Evolutionary conservation across 306 rosid genomes (phyloP).

Genomic region (Alnus glutinosa): DNA sequence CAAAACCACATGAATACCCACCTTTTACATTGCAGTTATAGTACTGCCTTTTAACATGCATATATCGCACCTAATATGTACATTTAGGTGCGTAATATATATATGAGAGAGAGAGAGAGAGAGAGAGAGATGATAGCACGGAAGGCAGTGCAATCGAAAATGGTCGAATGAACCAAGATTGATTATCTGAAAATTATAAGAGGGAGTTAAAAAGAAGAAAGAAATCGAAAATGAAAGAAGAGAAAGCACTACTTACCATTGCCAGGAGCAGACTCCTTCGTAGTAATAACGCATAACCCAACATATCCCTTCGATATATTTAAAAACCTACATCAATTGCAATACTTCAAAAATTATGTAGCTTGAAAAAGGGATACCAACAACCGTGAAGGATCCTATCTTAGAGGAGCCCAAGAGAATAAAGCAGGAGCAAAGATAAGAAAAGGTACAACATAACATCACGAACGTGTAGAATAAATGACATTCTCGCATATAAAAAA

Average conservation of each 20-base stretch:
- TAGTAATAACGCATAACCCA: constrained; percentile 40
- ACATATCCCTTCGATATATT: constrained; percentile 34
- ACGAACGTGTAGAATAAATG: background rate
- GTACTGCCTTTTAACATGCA: no score
- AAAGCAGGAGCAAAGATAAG: background rate
- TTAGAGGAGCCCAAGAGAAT: background rate
- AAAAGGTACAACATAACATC: background rate
- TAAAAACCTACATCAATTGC: constrained; percentile 25
- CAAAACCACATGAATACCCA: no score
- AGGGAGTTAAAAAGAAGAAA: background rate
- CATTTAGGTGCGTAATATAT: no score
- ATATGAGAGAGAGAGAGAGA: no score
- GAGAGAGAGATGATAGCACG: no score
- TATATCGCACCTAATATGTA: no score
- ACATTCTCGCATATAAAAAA: background rate
- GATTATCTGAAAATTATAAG: background rate
- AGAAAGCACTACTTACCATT: constrained; percentile 24
- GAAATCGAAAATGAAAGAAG: background rate
- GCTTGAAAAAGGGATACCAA: background rate
- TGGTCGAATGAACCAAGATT: no score
- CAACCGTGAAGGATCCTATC: background rate
- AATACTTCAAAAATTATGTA: background rate
- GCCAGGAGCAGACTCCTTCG: constrained; percentile 36
- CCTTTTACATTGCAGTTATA: no score
- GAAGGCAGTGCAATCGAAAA: no score